Evolutionary conservation across 805 yeast genomes (phyloP).

Genomic region (Yamadazyma akitaensis): DNA sequence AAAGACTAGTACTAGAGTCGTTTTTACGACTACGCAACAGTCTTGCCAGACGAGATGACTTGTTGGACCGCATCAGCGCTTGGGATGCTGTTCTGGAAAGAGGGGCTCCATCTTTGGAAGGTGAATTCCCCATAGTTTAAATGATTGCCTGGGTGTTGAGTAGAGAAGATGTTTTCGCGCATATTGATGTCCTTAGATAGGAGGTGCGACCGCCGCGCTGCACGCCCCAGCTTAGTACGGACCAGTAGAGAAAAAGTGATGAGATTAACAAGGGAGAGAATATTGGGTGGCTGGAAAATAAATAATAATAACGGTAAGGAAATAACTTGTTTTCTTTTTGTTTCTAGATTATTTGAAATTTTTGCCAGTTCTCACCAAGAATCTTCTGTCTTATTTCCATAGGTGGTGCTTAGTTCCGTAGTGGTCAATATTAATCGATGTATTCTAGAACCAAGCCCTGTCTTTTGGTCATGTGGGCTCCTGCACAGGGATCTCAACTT

Average conservation of each 20-base stretch:
- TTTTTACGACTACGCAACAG: constrained; percentile 9
- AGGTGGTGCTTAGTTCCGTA: not conserved
- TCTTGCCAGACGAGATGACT: constrained; percentile 11
- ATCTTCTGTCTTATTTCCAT: not conserved
- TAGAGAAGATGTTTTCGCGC: constrained; percentile 5
- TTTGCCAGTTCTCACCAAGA: too few relatives aligned
- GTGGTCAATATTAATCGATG: not conserved
- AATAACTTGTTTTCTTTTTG: too few relatives aligned
- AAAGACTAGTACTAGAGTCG: constrained; percentile 14
- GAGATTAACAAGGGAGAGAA: not conserved
- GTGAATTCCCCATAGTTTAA: constrained; percentile 47
- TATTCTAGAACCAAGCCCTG: constrained; percentile 1
- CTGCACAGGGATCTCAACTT: not conserved
- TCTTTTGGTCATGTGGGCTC: constrained; percentile 1
- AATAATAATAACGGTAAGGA: too few relatives aligned
- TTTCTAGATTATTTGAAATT: too few relatives aligned
- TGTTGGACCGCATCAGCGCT: constrained; percentile 38
- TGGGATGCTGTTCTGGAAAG: constrained; percentile 55
- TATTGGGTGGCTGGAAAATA: not conserved
- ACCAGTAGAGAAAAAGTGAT: not conserved
- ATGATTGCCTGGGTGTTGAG: constrained; percentile 2
- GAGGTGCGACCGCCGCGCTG: not conserved
- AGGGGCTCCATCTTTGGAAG: constrained; percentile 48
- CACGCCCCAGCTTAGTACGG: not conserved
- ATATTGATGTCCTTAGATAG: not conserved